Evolutionary conservation across 164 flowering plant species (phyloP).

Genomic region (Vitis rupestris): DNA sequence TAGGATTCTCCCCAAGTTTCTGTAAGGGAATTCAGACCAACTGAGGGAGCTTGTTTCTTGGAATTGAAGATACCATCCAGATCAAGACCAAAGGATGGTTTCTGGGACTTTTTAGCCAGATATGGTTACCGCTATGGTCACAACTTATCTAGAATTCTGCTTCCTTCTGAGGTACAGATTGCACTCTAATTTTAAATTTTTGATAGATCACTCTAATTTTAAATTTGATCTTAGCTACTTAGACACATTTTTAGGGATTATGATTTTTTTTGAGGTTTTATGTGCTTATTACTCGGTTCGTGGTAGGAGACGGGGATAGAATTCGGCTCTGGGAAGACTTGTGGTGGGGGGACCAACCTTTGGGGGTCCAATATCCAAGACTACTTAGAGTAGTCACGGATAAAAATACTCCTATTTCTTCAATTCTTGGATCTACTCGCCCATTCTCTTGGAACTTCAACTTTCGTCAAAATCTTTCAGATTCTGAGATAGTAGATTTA

Average conservation of each 20-base stretch:
- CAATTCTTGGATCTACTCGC: too few species aligned
- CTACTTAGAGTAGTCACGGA: too few species aligned
- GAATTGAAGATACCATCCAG: slow-evolving; percentile 57
- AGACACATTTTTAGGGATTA: too few species aligned
- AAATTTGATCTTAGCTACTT: neutral
- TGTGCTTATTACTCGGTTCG: neutral
- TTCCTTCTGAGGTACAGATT: slow-evolving; percentile 75
- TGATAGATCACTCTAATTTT: neutral
- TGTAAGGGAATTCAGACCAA: slow-evolving; percentile 47
- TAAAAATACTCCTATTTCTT: too few species aligned
- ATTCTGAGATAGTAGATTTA: too few species aligned
- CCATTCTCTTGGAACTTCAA: too few species aligned
- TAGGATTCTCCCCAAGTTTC: slow-evolving; percentile 62
- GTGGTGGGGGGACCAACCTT: too few species aligned
- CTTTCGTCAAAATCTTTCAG: too few species aligned
- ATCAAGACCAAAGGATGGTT: slow-evolving; percentile 29
- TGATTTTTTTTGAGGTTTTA: neutral
- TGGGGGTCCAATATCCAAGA: too few species aligned
- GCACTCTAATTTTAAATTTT: slow-evolving; percentile 6
- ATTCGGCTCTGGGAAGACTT: too few species aligned
- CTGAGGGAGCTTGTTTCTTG: slow-evolving; percentile 62
- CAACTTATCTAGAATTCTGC: slow-evolving; percentile 51
- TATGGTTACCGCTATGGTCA: slow-evolving; percentile 78
- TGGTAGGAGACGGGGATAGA: too few species aligned
- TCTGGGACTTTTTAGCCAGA: slow-evolving; percentile 77